phyloP scores from a whole-genome alignment of 2,329 filamentous ascomycete genomes.

The Penicillium concentricum region DNA sequence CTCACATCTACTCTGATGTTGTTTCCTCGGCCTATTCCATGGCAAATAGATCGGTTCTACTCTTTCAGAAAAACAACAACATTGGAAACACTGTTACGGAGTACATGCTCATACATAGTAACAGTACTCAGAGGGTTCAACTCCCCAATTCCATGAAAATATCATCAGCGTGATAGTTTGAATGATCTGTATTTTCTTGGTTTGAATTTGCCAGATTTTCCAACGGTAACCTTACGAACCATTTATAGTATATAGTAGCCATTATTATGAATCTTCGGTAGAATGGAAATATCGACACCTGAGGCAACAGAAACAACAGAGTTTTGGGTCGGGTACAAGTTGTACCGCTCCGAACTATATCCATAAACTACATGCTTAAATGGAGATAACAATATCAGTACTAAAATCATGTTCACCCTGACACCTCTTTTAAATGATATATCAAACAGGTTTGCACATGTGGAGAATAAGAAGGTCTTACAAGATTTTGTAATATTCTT shows the following conservation, averaged over 20 bases:
- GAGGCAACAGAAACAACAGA: not conserved
- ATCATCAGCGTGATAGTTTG: not conserved
- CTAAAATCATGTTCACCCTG: not conserved
- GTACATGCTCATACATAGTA: no score
- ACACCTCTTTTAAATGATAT: no score
- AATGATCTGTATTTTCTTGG: not conserved
- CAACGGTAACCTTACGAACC: no score
- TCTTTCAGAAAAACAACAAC: not conserved
- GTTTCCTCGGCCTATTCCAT: not conserved
- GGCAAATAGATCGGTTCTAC: not conserved
- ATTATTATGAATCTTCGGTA: not conserved
- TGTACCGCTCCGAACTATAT: slow-evolving; percentile 6
- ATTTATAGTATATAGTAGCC: no score
- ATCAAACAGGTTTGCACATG: not conserved
- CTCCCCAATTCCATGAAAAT: no score
- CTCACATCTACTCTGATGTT: not conserved
- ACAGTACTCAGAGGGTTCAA: not conserved
- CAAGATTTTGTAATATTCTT: not conserved
- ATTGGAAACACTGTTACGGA: not conserved
- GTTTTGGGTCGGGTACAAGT: not conserved
- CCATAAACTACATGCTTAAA: not conserved
- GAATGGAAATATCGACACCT: not conserved
- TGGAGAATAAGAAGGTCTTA: not conserved
- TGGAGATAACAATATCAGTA: not conserved
- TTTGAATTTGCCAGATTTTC: not conserved